Conservation (phyloP, 768 basidiomycete species). For the Lentinula edodes region DNA sequence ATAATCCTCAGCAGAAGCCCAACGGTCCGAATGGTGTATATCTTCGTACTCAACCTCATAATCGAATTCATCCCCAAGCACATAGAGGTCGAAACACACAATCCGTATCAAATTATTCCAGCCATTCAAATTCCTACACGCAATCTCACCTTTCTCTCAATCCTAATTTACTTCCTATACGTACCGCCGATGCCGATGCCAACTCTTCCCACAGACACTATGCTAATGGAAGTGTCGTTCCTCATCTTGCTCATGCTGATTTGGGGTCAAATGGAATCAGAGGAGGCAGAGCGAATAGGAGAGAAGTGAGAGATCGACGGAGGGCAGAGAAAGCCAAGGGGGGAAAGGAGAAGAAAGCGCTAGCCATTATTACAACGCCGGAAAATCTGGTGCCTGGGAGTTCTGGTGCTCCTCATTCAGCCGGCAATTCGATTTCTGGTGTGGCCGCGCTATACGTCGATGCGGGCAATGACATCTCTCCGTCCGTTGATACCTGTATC, state of each 20-base stretch:
- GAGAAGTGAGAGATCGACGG: constrained; percentile 44
- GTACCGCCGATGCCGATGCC: neutral
- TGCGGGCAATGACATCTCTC: too few species aligned
- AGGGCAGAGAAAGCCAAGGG: constrained; percentile 39
- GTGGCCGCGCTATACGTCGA: neutral
- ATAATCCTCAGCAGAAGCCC: neutral
- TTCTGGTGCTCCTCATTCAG: neutral
- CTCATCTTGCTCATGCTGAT: neutral
- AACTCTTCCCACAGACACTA: neutral
- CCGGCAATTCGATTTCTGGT: neutral
- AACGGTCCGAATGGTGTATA: neutral
- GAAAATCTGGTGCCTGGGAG: neutral
- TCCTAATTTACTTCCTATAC: too few species aligned
- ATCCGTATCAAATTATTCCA: too few species aligned
- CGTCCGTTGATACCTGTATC: too few species aligned
- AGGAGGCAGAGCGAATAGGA: constrained; percentile 30
- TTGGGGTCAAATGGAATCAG: neutral
- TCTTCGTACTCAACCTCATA: too few species aligned
- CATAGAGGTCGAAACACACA: too few species aligned
- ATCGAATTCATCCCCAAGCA: too few species aligned
- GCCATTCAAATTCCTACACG: too few species aligned
- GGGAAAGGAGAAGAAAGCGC: constrained; percentile 20
- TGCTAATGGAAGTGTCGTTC: neutral
- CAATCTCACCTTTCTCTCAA: too few species aligned
- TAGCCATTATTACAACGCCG: constrained; percentile 16